Base-by-base conservation (phyloP, 2,329 filamentous ascomycete genomes). In the Sarocladium oryzae region DNA sequence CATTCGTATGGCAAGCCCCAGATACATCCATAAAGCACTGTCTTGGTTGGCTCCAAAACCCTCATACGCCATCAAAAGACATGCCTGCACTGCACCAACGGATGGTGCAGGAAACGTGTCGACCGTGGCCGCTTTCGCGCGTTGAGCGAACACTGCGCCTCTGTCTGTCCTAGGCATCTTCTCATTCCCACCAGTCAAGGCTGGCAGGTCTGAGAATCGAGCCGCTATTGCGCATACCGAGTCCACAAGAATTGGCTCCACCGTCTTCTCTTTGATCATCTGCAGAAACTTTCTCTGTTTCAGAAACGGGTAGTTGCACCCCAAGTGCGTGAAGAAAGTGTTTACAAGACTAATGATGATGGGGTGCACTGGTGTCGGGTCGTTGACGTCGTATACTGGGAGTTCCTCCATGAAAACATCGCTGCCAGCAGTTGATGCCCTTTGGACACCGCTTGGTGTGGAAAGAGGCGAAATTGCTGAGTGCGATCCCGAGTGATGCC, bases 21-120 rank as follows among this genome's bases (percentile, higher is more conserved):
- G 74, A 62, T 95, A 95, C 89, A 95, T 95, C 89, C 90, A 96
- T 6, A 96, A 68, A 0, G 89, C 88, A 63, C 89, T 95, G 61
- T 95, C 90, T 59, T 91, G 88, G 57, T 89, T 88, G 10, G 88
- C 87, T 1, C 89, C 90, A 58, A 96, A 95, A 38, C 91, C 86
- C 57, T 95, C 89, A 61, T 95, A 95, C 0, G 89, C 89, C 68
- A 96, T 80, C 24, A 96, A 70, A 10, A 95, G 69, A 46, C 86
- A 90, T 1, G 89, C 88, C 60, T 95, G 90, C 0, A 93, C 88
- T 9, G 88, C 89, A 21, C 86, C 86, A 1, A 95, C 84, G 2
- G 85, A 89, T 0, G 89, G 89, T 55, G 86, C 93, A 1, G 88
- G 81, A 56, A 95, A 90, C 0, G 86, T 87, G 58, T 95, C 88